These are phyloP conservation scores for Puya raimondii DNA, from an alignment of 176 grass and related monocot genomes.

Conservation along the genomic window DNA sequence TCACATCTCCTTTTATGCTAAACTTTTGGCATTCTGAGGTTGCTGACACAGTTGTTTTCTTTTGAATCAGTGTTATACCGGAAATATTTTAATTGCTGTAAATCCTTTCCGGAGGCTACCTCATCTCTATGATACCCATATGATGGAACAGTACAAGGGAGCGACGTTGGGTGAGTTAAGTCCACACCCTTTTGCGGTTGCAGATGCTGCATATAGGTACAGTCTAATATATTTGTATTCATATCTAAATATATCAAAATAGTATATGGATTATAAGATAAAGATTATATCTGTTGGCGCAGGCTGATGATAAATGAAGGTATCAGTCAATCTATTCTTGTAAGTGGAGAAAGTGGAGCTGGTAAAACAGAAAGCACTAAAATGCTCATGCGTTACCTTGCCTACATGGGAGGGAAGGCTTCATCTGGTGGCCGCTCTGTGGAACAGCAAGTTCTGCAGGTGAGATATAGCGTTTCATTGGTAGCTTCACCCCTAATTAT, in stretches of 20 bases:
- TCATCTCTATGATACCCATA: conserved; percentile 54
- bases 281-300: conserved; percentile 9
- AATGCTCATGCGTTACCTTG: conserved; percentile 97
- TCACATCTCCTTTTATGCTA: no score
- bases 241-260: conserved; percentile 12
- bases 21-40: no score
- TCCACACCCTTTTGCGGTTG: conserved; percentile 90
- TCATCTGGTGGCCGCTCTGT: conserved; percentile 61
- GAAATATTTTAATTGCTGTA: conserved; percentile 90
- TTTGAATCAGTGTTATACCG: conserved; percentile 75
- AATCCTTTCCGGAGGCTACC: conserved; percentile 96
- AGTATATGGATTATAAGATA: not conserved
- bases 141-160: conserved; percentile 94
- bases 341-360: conserved; percentile 96
- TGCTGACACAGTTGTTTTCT: conserved; percentile 9
- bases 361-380: conserved; percentile 99
- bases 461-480: conserved; percentile 17
- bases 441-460: conserved; percentile 94
- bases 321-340: conserved; percentile 74
- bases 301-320: conserved; percentile 77
- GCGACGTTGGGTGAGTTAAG: conserved; percentile 64
- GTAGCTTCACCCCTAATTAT: conserved; percentile 8
- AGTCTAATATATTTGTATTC: conserved; percentile 30
- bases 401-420: conserved; percentile 87
- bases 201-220: conserved; percentile 93